Percentiles rank a stretch among this genome's conserved stretches.
Conservation (phyloP, 345 rosid genomes). For the Ceriops zippeliana region DNA sequence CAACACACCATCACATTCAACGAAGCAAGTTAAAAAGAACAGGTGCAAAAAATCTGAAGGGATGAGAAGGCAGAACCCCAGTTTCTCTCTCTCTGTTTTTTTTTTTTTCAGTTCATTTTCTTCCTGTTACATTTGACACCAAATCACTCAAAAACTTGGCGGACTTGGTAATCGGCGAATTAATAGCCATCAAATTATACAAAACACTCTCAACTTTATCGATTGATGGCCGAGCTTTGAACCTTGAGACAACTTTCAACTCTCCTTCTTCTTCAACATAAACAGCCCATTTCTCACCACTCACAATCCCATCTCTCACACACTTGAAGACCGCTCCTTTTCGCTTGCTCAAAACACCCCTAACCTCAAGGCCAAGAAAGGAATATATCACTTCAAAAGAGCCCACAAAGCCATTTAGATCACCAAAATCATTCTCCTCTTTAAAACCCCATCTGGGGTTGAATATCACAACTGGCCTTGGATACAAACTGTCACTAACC, state of each 20-base stretch:
- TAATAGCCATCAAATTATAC: slow-evolving; percentile 81
- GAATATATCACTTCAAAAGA: slow-evolving; percentile 83
- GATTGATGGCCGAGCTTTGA: slow-evolving; percentile 59
- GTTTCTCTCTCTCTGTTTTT: not conserved
- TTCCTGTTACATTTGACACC: slow-evolving; percentile 70
- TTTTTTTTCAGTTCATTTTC: slow-evolving; percentile 29
- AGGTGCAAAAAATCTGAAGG: not conserved
- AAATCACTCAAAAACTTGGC: slow-evolving; percentile 66
- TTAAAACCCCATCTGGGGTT: slow-evolving; percentile 74
- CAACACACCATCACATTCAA: not conserved
- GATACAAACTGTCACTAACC: slow-evolving; percentile 36
- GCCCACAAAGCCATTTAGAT: slow-evolving; percentile 40
- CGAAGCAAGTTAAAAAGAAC: not conserved
- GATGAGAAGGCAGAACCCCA: not conserved
- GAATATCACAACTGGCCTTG: slow-evolving; percentile 72
- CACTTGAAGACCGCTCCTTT: slow-evolving; percentile 70
- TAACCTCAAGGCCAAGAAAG: slow-evolving; percentile 68
- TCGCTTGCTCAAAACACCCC: slow-evolving; percentile 63
- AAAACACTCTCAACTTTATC: slow-evolving; percentile 74
- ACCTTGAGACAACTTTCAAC: slow-evolving; percentile 65
- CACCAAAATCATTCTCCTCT: slow-evolving; percentile 55
- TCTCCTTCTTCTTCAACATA: slow-evolving; percentile 59
- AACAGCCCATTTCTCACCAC: slow-evolving; percentile 73
- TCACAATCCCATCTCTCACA: slow-evolving; percentile 75
- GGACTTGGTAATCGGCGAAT: slow-evolving; percentile 83